A percentile compares a stretch with the other conserved stretches of the same genome.
Evolutionary conservation across 768 basidiomycete species (phyloP).

Genomic region (Leccinum broughii): DNA sequence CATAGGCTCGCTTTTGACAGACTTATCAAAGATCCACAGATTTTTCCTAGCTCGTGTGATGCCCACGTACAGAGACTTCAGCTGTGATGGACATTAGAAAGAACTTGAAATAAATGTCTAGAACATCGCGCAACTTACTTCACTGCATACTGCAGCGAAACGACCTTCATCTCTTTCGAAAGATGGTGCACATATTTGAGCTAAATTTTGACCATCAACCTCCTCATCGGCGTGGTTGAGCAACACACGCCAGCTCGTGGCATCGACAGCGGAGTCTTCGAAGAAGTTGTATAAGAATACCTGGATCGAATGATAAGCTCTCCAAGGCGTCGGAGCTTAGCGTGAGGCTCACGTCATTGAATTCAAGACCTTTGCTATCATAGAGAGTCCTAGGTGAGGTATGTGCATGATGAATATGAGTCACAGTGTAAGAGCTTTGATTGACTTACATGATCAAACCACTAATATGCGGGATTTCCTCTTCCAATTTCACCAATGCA

Average conservation of each 20-base stretch:
- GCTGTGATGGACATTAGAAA: no score
- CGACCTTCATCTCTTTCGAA: slow-evolving; percentile 46
- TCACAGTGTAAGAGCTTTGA: background rate
- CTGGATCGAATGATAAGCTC: slow-evolving; percentile 33
- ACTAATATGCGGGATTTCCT: slow-evolving; percentile 52
- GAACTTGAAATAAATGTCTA: background rate
- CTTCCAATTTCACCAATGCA: slow-evolving; percentile 46
- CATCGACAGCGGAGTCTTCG: slow-evolving; percentile 54
- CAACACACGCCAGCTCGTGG: slow-evolving; percentile 60
- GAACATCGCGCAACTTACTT: slow-evolving; percentile 39
- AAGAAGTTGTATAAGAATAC: slow-evolving; percentile 78
- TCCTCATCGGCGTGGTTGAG: slow-evolving; percentile 40
- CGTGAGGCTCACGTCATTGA: slow-evolving; percentile 18
- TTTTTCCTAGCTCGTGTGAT: no score
- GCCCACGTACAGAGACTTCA: no score
- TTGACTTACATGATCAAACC: slow-evolving; percentile 56
- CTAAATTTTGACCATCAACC: slow-evolving; percentile 13
- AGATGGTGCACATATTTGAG: slow-evolving; percentile 36
- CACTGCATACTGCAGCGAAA: slow-evolving; percentile 57
- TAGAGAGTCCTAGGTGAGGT: slow-evolving; percentile 29
- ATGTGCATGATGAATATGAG: background rate
- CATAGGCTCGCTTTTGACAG: no score
- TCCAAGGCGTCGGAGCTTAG: background rate
- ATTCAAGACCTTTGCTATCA: slow-evolving; percentile 35
- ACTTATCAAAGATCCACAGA: no score